Percentiles rank a stretch among this genome's conserved stretches.
Evolutionary conservation across 2,329 filamentous ascomycete genomes (phyloP).

Genomic region (Byssoonygena ceratinophila): DNA sequence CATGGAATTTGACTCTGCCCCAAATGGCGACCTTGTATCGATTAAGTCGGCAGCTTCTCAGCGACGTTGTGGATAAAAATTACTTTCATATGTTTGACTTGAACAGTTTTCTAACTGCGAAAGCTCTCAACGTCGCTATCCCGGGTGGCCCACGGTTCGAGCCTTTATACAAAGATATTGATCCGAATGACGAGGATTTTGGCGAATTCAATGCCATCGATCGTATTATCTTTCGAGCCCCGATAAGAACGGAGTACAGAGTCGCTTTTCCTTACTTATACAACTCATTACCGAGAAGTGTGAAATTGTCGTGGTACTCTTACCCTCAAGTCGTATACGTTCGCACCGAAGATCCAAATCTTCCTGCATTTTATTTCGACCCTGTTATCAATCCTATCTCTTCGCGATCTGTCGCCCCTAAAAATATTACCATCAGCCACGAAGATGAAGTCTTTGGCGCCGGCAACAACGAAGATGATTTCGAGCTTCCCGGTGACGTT

Average conservation of each 20-base stretch:
- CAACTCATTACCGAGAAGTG: slow-evolving; percentile 89
- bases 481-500: slow-evolving; percentile 66
- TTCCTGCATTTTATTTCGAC: slow-evolving; percentile 96
- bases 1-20: slow-evolving; percentile 81
- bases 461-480: slow-evolving; percentile 71
- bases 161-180: slow-evolving; percentile 94
- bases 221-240: slow-evolving; percentile 93
- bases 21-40: slow-evolving; percentile 96
- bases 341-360: slow-evolving; percentile 70
- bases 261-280: slow-evolving; percentile 93
- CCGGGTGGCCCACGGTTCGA: slow-evolving; percentile 96
- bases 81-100: slow-evolving; percentile 97
- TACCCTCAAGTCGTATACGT: slow-evolving; percentile 88
- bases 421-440: slow-evolving; percentile 82
- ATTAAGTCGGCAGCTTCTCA: slow-evolving; percentile 78
- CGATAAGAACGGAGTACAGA: slow-evolving; percentile 88
- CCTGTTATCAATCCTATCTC: slow-evolving; percentile 97
- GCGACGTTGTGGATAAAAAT: slow-evolving; percentile 88
- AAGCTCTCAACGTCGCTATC: slow-evolving; percentile 91
- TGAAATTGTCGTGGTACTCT: slow-evolving; percentile 87
- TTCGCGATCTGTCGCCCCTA: slow-evolving; percentile 82
- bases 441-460: slow-evolving; percentile 87
- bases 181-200: slow-evolving; percentile 97
- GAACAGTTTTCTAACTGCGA: slow-evolving; percentile 89
- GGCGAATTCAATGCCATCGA: slow-evolving; percentile 99